A percentile compares a stretch with the other conserved stretches of the same genome.
Conservation (phyloP, 1,284 basidiomycete genomes). For the Cystobasidium slooffiae region DNA sequence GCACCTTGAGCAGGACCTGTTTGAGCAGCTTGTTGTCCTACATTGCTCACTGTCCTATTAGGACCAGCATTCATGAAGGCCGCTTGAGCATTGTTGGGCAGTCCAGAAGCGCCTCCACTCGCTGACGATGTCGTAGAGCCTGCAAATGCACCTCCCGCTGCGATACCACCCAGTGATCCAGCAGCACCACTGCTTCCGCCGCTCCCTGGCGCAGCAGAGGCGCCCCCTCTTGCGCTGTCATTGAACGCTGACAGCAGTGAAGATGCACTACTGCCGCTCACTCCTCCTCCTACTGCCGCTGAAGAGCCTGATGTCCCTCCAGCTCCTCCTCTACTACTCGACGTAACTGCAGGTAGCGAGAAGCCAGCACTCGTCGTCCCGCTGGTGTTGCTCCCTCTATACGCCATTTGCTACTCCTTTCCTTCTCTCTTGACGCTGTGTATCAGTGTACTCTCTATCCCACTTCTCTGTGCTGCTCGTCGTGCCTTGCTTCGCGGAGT, state of each 20-base stretch:
- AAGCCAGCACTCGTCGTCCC: constrained; percentile 32
- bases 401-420: constrained; percentile 8
- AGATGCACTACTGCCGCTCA: constrained; percentile 17
- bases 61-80: constrained; percentile 43
- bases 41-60: constrained; percentile 43
- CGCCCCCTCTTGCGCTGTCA: not conserved
- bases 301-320: constrained; percentile 18
- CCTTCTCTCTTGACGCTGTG: not conserved
- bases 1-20: constrained; percentile 27
- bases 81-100: constrained; percentile 35
- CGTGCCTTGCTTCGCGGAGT: constrained; percentile 4
- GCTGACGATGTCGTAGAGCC: constrained; percentile 9
- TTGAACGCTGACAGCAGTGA: constrained; percentile 33
- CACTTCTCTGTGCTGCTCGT: not conserved
- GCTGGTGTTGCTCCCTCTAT: constrained; percentile 14
- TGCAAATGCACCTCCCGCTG: constrained; percentile 27
- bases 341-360: constrained; percentile 36
- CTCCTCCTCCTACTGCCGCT: constrained; percentile 12
- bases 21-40: constrained; percentile 41
- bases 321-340: not conserved
- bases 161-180: constrained; percentile 1
- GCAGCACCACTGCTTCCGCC: constrained; percentile 14
- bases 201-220: not conserved
- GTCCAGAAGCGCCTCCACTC: constrained; percentile 17
- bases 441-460: not conserved